These are phyloP conservation scores for Cicer yamashitae DNA, from an alignment of 306 rosid species.

Conservation along the genomic window DNA sequence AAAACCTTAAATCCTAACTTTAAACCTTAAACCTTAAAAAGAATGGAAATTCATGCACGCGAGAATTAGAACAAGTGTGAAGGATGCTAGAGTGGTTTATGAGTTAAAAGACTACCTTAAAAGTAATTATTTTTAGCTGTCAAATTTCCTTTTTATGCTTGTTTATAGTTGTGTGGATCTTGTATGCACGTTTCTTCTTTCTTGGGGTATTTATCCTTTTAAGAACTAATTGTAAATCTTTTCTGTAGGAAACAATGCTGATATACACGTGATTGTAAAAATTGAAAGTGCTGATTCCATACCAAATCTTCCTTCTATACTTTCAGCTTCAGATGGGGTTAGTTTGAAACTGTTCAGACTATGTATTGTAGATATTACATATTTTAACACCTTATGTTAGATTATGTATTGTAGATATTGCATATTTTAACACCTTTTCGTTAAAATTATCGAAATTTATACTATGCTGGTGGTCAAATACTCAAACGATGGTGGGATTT, in stretches of 20 bases:
- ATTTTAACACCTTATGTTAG: not conserved
- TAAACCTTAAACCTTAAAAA: too few species aligned
- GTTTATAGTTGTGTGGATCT: slow-evolving; percentile 13
- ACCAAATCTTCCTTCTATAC: slow-evolving; percentile 85
- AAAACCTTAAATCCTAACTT: too few species aligned
- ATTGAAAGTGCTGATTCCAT: slow-evolving; percentile 98
- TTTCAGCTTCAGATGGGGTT: slow-evolving; percentile 96
- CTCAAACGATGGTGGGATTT: not conserved
- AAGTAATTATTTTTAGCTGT: slow-evolving; percentile 51
- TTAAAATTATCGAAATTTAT: too few species aligned
- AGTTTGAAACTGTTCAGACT: slow-evolving; percentile 43
- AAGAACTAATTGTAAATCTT: slow-evolving; percentile 38
- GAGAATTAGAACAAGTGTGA: not conserved
- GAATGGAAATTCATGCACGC: too few species aligned
- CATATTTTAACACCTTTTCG: too few species aligned
- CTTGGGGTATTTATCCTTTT: slow-evolving; percentile 19
- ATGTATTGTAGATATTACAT: slow-evolving; percentile 29
- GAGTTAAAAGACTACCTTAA: slow-evolving; percentile 87
- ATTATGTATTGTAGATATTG: too few species aligned
- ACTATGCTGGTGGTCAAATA: too few species aligned
- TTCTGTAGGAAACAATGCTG: slow-evolving; percentile 72
- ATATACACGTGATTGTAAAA: slow-evolving; percentile 85
- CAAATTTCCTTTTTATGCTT: slow-evolving; percentile 40
- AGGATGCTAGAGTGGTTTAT: slow-evolving; percentile 84
- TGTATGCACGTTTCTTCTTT: slow-evolving; percentile 22